Percentiles rank a stretch among this genome's conserved stretches.
phyloP scores from a whole-genome alignment of 441 rosid species.

The Jatropha multifida region DNA sequence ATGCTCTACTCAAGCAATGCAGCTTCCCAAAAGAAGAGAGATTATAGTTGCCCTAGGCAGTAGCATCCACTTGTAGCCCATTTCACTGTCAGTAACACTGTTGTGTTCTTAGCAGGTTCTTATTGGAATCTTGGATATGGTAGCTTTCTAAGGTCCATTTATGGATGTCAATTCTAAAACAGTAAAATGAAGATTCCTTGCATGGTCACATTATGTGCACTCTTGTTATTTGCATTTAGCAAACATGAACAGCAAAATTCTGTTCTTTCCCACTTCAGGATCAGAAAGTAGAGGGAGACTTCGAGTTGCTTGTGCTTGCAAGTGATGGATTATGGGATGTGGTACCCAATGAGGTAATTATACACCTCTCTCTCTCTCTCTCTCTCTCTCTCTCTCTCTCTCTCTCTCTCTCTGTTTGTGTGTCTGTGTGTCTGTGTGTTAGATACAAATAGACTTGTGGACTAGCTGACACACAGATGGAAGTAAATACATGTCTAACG shows the following conservation, averaged over 20 bases:
- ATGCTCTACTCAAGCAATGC: not conserved
- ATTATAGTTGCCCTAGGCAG: not conserved
- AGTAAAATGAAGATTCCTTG: not conserved
- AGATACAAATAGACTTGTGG: not conserved
- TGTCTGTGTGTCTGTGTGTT: too few relatives aligned
- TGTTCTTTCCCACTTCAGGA: conserved; percentile 47
- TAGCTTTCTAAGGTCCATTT: not conserved
- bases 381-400: not conserved
- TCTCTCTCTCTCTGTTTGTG: too few relatives aligned
- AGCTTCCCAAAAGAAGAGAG: not conserved
- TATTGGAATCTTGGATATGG: not conserved
- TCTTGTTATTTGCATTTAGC: conserved; percentile 1
- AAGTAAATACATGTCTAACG: not conserved
- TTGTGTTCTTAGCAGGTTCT: not conserved
- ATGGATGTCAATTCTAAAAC: not conserved
- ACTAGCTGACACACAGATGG: not conserved
- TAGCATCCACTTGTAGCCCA: not conserved
- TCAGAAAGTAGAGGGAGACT: conserved; percentile 63
- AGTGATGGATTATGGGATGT: conserved; percentile 99
- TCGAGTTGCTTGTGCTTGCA: conserved; percentile 85
- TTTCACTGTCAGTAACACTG: not conserved
- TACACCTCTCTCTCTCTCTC: not conserved
- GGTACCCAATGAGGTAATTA: conserved; percentile 79
- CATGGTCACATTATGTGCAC: not conserved
- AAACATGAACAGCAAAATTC: conserved; percentile 12